phyloP scores from a whole-genome alignment of 1,139 yeast species.

The Geotrichum candidum region DNA sequence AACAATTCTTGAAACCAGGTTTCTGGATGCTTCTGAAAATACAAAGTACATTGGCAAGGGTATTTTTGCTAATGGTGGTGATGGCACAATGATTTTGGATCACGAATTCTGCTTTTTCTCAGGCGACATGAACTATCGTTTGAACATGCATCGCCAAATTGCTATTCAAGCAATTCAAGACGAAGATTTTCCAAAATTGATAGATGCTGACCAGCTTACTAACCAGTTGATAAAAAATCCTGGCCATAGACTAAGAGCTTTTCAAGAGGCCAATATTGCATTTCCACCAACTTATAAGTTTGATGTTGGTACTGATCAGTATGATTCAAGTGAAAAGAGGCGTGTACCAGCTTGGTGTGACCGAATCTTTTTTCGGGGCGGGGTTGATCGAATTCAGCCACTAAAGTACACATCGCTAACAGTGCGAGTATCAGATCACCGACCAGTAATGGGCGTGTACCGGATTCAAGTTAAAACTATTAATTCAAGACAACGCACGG shows the following conservation, averaged over 20 bases:
- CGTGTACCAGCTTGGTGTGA: slow-evolving; percentile 98
- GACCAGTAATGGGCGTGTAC: slow-evolving; percentile 81
- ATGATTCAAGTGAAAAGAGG: slow-evolving; percentile 86
- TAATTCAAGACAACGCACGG: slow-evolving; percentile 50
- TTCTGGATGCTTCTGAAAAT: slow-evolving; percentile 48
- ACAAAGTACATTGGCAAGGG: slow-evolving; percentile 33
- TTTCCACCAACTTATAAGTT: slow-evolving; percentile 91
- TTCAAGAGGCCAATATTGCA: slow-evolving; percentile 66
- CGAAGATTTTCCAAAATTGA: slow-evolving; percentile 49
- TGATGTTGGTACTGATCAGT: slow-evolving; percentile 70
- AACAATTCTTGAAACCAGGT: slow-evolving; percentile 55
- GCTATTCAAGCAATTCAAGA: slow-evolving; percentile 53
- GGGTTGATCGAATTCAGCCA: slow-evolving; percentile 26
- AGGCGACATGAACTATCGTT: slow-evolving; percentile 89
- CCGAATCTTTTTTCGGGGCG: slow-evolving; percentile 62
- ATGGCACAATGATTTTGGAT: slow-evolving; percentile 48
- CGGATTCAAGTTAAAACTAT: slow-evolving; percentile 58
- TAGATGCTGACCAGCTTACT: slow-evolving; percentile 70
- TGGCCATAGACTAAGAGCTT: slow-evolving; percentile 55
- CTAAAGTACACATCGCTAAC: slow-evolving; percentile 30
- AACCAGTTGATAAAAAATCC: slow-evolving; percentile 67
- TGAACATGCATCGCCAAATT: slow-evolving; percentile 59
- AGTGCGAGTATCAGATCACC: slow-evolving; percentile 75
- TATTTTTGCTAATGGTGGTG: slow-evolving; percentile 45
- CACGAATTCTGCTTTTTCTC: slow-evolving; percentile 88